Evolutionary conservation across 2,329 filamentous ascomycete genomes (phyloP).

Genomic region (Fusarium anguioides): DNA sequence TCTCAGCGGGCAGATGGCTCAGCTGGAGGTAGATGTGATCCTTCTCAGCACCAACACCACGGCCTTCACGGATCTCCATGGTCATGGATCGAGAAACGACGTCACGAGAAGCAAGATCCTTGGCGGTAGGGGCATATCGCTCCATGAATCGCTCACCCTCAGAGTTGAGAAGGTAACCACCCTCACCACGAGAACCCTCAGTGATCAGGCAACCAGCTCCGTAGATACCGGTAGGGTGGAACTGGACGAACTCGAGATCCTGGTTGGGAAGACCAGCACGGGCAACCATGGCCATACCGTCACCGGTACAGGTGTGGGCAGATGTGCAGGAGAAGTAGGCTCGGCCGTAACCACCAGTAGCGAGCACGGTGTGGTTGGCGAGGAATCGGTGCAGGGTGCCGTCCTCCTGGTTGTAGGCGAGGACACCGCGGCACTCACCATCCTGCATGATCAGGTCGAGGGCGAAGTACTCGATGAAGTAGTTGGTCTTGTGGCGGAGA

Average conservation of each 20-base stretch:
- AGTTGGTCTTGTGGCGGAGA: conserved; percentile 97
- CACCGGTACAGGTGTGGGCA: conserved; percentile 97
- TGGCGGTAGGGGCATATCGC: conserved; percentile 95
- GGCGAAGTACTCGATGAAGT: conserved; percentile 99
- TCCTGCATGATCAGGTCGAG: conserved; percentile 98
- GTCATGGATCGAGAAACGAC: conserved; percentile 99
- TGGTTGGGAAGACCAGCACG: conserved; percentile 98
- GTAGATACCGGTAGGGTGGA: conserved; percentile 99
- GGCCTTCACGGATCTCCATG: conserved; percentile 95
- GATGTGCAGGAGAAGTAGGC: conserved; percentile 99
- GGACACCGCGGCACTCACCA: conserved; percentile 93
- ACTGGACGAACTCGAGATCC: conserved; percentile 99
- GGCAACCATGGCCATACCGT: conserved; percentile 99
- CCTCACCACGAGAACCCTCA: conserved; percentile 96
- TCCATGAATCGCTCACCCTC: conserved; percentile 99
- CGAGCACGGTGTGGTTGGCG: conserved; percentile 94
- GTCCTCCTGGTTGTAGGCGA: conserved; percentile 99
- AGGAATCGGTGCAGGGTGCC: conserved; percentile 97
- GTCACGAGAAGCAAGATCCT: conserved; percentile 96
- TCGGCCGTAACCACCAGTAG: conserved; percentile 96
- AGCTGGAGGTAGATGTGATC: conserved; percentile 99
- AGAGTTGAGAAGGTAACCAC: conserved; percentile 96
- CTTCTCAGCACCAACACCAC: conserved; percentile 96
- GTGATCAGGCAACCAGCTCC: conserved; percentile 98
- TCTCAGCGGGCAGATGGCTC: conserved; percentile 90